phyloP scores from a whole-genome alignment of 129 eudicot genomes.

The Sambucus nigra region DNA sequence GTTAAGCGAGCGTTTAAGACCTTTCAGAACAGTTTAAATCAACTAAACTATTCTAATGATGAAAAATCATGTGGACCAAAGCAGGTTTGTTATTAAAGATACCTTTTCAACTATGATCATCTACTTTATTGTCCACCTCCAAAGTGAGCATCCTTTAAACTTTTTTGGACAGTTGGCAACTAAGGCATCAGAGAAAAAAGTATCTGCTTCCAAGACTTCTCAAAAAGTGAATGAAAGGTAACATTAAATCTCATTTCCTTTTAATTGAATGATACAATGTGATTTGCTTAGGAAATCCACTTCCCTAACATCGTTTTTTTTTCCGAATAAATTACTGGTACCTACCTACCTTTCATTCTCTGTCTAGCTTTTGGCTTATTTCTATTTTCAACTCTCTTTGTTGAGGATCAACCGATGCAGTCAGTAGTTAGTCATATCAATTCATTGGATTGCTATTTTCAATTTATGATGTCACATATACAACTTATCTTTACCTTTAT shows the following conservation, averaged over 20 bases:
- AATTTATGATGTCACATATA: too few species aligned
- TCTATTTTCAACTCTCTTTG: too few species aligned
- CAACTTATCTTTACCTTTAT: too few species aligned
- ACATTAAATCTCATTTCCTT: background rate
- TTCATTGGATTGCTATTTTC: too few species aligned
- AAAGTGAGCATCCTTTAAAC: background rate
- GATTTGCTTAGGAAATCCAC: too few species aligned
- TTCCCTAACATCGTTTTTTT: background rate
- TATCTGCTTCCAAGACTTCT: constrained; percentile 28
- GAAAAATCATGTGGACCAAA: constrained; percentile 26
- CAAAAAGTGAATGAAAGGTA: constrained; percentile 67
- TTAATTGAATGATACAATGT: too few species aligned
- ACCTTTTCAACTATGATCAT: background rate
- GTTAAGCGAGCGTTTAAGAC: constrained; percentile 82
- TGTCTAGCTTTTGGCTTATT: too few species aligned
- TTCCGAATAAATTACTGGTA: background rate
- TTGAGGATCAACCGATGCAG: too few species aligned
- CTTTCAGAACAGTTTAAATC: constrained; percentile 51
- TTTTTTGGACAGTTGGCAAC: constrained; percentile 29
- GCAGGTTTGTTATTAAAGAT: constrained; percentile 31
- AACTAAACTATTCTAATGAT: constrained; percentile 27
- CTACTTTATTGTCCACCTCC: background rate
- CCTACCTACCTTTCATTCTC: too few species aligned
- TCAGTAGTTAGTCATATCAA: too few species aligned
- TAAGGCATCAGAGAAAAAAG: constrained; percentile 34